A percentile compares a stretch with the other conserved stretches of the same genome.
phyloP scores from a whole-genome alignment of 352 stramenopile species.

The Phytophthora agathidicida region DNA sequence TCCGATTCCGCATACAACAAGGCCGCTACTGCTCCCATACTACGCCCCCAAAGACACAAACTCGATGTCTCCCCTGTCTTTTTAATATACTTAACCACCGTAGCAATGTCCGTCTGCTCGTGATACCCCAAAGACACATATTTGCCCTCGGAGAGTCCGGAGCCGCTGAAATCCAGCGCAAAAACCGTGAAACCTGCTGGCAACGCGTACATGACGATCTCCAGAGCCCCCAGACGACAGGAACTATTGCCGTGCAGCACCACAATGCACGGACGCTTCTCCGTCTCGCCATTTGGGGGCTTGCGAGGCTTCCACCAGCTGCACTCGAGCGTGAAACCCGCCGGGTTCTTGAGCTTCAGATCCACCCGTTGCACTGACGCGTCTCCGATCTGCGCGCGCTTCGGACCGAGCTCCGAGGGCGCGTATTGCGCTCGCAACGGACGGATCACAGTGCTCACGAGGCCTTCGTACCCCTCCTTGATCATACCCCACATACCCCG shows the following conservation, averaged over 20 bases:
- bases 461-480: conserved; percentile 83
- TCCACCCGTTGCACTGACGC: conserved; percentile 72
- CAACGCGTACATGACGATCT: conserved; percentile 81
- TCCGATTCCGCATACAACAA: conserved; percentile 71
- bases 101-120: conserved; percentile 75
- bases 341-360: conserved; percentile 77
- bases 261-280: conserved; percentile 77
- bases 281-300: conserved; percentile 1
- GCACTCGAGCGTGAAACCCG: conserved; percentile 79
- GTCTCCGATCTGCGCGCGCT: conserved; percentile 55
- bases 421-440: conserved; percentile 70
- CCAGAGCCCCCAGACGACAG: conserved; percentile 68
- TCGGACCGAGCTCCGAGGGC: conserved; percentile 67
- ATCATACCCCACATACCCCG: conserved; percentile 84
- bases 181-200: conserved; percentile 85
- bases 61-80: conserved; percentile 57
- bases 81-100: conserved; percentile 70
- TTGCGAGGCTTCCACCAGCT: conserved; percentile 84
- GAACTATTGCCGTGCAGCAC: conserved; percentile 88
- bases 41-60: conserved; percentile 78
- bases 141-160: conserved; percentile 78
- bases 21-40: conserved; percentile 80
- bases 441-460: conserved; percentile 84
- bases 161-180: conserved; percentile 81
- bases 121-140: conserved; percentile 87